These are phyloP conservation scores for Penicillium concentricum DNA, from an alignment of 2,329 filamentous ascomycete genomes.

Conservation along the genomic window DNA sequence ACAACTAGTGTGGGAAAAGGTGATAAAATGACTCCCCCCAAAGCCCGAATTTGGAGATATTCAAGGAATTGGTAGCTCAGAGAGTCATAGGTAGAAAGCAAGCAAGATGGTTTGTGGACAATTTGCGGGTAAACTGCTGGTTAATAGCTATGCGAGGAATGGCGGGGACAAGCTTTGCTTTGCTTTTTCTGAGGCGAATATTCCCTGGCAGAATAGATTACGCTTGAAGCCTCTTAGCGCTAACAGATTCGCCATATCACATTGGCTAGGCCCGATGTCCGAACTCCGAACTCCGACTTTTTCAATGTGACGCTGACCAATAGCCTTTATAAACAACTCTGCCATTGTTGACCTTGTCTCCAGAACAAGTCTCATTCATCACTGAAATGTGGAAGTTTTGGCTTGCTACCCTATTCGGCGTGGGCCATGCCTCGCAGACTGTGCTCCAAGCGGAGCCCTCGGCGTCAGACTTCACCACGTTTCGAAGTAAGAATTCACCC, in stretches of 20 bases:
- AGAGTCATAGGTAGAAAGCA: too few species aligned
- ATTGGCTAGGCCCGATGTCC: background rate
- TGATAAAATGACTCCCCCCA: too few species aligned
- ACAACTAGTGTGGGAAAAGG: too few species aligned
- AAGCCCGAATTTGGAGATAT: too few species aligned
- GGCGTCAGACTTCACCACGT: background rate
- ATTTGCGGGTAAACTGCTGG: background rate
- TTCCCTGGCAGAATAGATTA: background rate
- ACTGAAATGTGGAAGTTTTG: background rate
- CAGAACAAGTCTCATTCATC: background rate
- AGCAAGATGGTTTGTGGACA: background rate
- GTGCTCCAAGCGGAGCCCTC: background rate
- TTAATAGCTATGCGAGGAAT: background rate
- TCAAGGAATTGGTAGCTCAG: background rate
- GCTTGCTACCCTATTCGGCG: background rate
- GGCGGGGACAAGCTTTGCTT: background rate
- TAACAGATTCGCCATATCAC: background rate
- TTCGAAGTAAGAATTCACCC: slow-evolving; percentile 8
- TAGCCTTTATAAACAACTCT: background rate
- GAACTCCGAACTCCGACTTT: background rate
- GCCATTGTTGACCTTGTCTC: too few species aligned
- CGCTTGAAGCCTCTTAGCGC: background rate
- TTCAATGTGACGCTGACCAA: background rate
- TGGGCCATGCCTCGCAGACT: slow-evolving; percentile 1
- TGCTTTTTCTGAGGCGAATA: background rate